Evolutionary conservation across 441 rosid species (phyloP), one percentile per base, ranked within the genome.

Genomic region (Bruguiera hainesii): DNA sequence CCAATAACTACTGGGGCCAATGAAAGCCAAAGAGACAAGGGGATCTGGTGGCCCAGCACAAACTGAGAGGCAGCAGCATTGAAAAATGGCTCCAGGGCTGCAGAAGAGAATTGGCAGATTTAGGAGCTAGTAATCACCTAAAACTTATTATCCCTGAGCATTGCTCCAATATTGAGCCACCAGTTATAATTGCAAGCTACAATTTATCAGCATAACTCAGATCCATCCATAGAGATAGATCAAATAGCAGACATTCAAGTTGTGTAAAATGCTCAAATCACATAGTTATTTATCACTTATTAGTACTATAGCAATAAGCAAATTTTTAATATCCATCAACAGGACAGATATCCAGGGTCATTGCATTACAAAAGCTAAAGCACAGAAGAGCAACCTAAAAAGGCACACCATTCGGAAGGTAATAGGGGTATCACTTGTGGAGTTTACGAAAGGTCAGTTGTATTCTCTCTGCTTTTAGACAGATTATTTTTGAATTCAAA

Each of bases 71-170:
- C 89, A 56, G 83, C 77, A 56, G 87, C 87, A 55, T 63, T 84
- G 78, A 81, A 84, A 83, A 87, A 84, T 61, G 91, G 91, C 78
- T 84, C 89, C 61, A 85, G 79, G 23, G 89, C 88, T 83, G 78
- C 51, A 7, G 63, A 56, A 71, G 25, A 69, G 58, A 18, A 59
- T 33, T 15, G 21, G 55, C 42, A 62, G 61, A 33, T 51, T 67
- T 51, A 66, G 60, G 29, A 21, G 56, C 25, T 66, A 52, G n/a
- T 7, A 37, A 26, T 26, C 25, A 37, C 39, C n/a, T 60, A 37
- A 52, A 13, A 3, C 26, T 28, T 19, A 66, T 15, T 60, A 21
- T 52, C 3, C 25, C 58, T 53, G 49, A 26, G 8, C 20, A 19
- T 29, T 31, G 23, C 28, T 29, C 49, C 26, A 6, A 42, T 57